Percentiles rank a stretch among this genome's conserved stretches.
phyloP scores from a whole-genome alignment of 495 filamentous ascomycete genomes.

The Penicillium steckii region DNA sequence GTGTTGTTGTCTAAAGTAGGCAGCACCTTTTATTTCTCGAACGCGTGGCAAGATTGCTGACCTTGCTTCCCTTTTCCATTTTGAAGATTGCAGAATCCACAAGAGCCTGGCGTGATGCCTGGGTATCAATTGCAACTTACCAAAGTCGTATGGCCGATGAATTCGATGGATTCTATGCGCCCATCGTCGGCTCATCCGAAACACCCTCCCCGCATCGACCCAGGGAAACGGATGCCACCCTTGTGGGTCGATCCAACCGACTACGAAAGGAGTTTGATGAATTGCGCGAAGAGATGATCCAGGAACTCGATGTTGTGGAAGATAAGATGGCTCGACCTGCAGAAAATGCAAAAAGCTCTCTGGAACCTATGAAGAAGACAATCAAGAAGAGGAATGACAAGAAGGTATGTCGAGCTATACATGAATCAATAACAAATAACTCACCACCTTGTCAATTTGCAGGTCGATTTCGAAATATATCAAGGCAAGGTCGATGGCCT shows the following conservation, averaged over 20 bases:
- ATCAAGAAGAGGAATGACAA: constrained; percentile 92
- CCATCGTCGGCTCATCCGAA: constrained; percentile 68
- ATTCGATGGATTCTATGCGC: constrained; percentile 78
- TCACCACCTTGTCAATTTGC: too few species aligned
- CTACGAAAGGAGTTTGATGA: constrained; percentile 72
- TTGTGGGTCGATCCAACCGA: constrained; percentile 63
- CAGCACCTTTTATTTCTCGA: constrained; percentile 4
- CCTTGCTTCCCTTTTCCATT: constrained; percentile 5
- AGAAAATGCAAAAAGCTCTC: constrained; percentile 64
- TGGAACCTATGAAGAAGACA: constrained; percentile 79
- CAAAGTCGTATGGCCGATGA: constrained; percentile 70
- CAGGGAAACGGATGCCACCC: constrained; percentile 58
- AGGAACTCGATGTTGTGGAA: constrained; percentile 75
- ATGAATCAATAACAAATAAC: neutral
- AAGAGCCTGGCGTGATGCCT: constrained; percentile 81
- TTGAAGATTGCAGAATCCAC: constrained; percentile 76
- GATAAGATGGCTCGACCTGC: constrained; percentile 70
- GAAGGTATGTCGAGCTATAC: constrained; percentile 52
- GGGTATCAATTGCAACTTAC: constrained; percentile 69
- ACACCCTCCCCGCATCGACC: constrained; percentile 49
- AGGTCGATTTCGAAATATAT: constrained; percentile 81
- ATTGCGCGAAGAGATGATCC: constrained; percentile 68
- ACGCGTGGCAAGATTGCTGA: constrained; percentile 1
- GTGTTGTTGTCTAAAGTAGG: constrained; percentile 70
- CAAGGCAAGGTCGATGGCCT: constrained; percentile 71